Conservation (phyloP, 148 eudicot species). For the Vaccinium darrowii region DNA sequence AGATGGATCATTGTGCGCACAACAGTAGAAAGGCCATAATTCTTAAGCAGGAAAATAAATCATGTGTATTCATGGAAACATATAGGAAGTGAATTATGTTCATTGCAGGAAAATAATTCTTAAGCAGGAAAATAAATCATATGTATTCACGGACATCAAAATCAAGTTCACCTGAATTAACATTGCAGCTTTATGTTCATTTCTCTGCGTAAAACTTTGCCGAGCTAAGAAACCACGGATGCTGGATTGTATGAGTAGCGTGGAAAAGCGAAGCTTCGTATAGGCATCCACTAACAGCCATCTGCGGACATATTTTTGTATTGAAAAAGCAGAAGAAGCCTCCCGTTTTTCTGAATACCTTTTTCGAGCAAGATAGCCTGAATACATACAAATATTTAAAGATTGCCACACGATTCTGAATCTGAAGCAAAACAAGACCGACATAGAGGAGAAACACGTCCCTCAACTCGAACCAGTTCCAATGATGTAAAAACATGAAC, state of each 20-base stretch:
- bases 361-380: slow-evolving; percentile 72
- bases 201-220: slow-evolving; percentile 52
- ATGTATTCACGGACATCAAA: not conserved
- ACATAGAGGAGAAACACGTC: not conserved
- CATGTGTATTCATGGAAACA: not conserved
- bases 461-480: not conserved
- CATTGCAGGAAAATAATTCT: not conserved
- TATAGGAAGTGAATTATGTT: not conserved
- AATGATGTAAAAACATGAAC: not conserved
- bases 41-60: not conserved
- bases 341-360: slow-evolving; percentile 45
- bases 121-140: not conserved
- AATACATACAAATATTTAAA: slow-evolving; percentile 18
- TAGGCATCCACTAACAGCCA: slow-evolving; percentile 67
- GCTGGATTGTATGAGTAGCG: slow-evolving; percentile 58
- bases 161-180: slow-evolving; percentile 64
- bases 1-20: not conserved
- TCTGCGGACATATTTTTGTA: slow-evolving; percentile 68
- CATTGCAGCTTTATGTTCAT: slow-evolving; percentile 73
- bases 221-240: slow-evolving; percentile 72
- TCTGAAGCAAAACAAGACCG: not conserved
- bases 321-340: slow-evolving; percentile 55
- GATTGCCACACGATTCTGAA: not conserved
- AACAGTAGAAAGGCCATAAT: not conserved
- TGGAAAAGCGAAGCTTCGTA: slow-evolving; percentile 41